Evolutionary conservation across 2,329 filamentous ascomycete species (phyloP).

Genomic region (Xylaria digitata): DNA sequence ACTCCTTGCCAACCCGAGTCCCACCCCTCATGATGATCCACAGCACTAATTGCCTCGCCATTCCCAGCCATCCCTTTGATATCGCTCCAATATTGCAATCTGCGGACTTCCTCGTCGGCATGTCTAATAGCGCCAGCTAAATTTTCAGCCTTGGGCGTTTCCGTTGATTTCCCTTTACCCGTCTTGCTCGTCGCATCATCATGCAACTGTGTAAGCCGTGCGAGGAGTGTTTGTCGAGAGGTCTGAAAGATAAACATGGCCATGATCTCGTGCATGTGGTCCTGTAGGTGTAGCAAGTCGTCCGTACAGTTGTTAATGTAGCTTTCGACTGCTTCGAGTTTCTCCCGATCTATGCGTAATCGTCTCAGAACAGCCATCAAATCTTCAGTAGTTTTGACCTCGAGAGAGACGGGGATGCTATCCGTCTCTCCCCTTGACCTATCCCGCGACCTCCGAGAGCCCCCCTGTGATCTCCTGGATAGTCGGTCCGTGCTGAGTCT

Average conservation of each 20-base stretch:
- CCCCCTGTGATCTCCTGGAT: constrained; percentile 51
- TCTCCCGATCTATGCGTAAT: constrained; percentile 88
- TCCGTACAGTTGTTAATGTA: constrained; percentile 83
- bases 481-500: constrained; percentile 42
- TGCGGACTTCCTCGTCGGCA: constrained; percentile 82
- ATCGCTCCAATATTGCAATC: constrained; percentile 89
- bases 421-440: constrained; percentile 53
- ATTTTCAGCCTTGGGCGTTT: constrained; percentile 67
- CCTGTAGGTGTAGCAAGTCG: constrained; percentile 79
- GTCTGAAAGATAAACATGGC: constrained; percentile 88
- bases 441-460: constrained; percentile 49
- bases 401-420: constrained; percentile 54
- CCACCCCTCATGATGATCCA: constrained; percentile 58
- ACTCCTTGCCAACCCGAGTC: constrained; percentile 62
- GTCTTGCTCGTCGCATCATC: constrained; percentile 56
- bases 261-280: constrained; percentile 88
- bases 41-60: constrained; percentile 60
- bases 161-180: constrained; percentile 47
- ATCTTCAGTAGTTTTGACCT: constrained; percentile 72
- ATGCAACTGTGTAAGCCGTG: constrained; percentile 73
- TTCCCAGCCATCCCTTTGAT: constrained; percentile 74
- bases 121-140: constrained; percentile 79
- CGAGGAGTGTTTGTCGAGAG: constrained; percentile 81
- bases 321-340: constrained; percentile 82
- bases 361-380: constrained; percentile 75